Conservation (phyloP, 2,329 filamentous ascomycete species). For the Exophiala aquamarina region DNA sequence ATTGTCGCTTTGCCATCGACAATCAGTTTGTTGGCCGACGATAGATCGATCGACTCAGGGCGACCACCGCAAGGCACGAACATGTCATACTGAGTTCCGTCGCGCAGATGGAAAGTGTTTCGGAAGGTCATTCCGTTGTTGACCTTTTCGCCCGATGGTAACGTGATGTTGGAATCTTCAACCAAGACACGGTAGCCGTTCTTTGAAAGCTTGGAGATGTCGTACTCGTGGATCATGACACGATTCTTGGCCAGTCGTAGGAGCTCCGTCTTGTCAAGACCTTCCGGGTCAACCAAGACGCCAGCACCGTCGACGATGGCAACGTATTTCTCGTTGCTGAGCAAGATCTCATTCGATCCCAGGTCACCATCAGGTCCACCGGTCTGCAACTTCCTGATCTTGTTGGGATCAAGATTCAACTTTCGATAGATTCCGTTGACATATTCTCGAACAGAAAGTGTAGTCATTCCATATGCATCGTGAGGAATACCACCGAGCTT, state of each 20-base stretch:
- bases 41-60: constrained; percentile 93
- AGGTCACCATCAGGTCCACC: constrained; percentile 95
- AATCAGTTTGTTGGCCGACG: constrained; percentile 83
- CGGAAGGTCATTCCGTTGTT: constrained; percentile 94
- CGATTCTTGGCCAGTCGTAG: constrained; percentile 80
- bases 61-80: constrained; percentile 97
- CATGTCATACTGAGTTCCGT: constrained; percentile 72
- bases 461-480: constrained; percentile 96
- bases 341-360: constrained; percentile 95
- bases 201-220: constrained; percentile 78
- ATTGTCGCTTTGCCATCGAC: constrained; percentile 82
- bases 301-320: constrained; percentile 95
- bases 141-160: constrained; percentile 82
- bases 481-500: constrained; percentile 96
- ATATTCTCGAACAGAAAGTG: constrained; percentile 91
- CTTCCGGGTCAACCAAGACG: constrained; percentile 89
- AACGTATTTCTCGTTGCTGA: constrained; percentile 93
- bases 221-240: constrained; percentile 86
- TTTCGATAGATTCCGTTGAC: constrained; percentile 97
- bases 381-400: constrained; percentile 92
- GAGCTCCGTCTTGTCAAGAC: constrained; percentile 81
- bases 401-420: constrained; percentile 80
- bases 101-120: constrained; percentile 92
- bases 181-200: constrained; percentile 89
- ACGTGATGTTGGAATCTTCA: constrained; percentile 83